A percentile compares a stretch with the other conserved stretches of the same genome.
Conservation (phyloP, 2,329 filamentous ascomycete species). For the Trichoderma koningiopsis region DNA sequence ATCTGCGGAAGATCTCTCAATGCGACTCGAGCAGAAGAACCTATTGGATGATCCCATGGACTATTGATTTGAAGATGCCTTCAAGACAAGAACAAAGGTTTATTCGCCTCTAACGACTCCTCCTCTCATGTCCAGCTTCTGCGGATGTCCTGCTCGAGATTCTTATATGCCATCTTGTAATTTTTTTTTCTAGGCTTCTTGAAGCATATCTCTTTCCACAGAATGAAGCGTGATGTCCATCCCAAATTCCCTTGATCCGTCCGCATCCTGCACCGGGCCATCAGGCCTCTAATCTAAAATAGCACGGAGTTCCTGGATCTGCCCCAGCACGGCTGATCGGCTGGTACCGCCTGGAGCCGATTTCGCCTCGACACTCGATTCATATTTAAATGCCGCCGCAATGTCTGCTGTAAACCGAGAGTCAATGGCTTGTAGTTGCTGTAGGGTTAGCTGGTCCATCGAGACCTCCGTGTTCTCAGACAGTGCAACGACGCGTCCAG, state of each 20-base stretch:
- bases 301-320: constrained; percentile 56
- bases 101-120: too few species aligned
- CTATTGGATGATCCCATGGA: too few species aligned
- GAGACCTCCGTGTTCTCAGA: constrained; percentile 52
- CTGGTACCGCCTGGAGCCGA: constrained; percentile 78
- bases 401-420: constrained; percentile 72
- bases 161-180: too few species aligned
- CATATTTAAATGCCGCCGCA: constrained; percentile 72
- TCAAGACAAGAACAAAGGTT: too few species aligned
- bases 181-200: neutral
- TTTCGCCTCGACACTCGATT: constrained; percentile 78
- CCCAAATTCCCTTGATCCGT: neutral
- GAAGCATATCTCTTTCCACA: neutral
- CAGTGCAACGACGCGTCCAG: constrained; percentile 59
- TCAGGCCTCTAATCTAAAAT: neutral
- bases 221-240: neutral
- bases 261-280: neutral
- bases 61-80: too few species aligned
- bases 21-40: too few species aligned
- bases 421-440: constrained; percentile 68
- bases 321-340: constrained; percentile 61
- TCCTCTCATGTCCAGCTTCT: too few species aligned
- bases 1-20: too few species aligned
- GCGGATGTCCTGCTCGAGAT: too few species aligned
- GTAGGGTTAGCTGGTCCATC: constrained; percentile 69